Conservation (phyloP, 495 filamentous ascomycete genomes). For the Penicillium coffeae region DNA sequence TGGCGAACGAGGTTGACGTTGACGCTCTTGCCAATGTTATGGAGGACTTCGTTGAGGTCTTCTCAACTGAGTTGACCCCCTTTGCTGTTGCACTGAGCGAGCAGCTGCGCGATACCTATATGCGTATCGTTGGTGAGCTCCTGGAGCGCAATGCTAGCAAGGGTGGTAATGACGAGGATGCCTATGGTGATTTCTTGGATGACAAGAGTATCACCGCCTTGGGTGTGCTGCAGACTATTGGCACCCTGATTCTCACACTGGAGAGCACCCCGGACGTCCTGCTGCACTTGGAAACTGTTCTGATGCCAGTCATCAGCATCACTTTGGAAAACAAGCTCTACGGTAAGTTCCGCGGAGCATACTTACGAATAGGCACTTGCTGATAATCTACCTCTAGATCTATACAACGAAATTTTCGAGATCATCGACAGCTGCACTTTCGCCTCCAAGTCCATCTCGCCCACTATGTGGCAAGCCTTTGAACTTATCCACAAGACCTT, state of each 20-base stretch:
- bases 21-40: constrained; percentile 97
- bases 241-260: constrained; percentile 91
- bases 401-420: constrained; percentile 97
- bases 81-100: constrained; percentile 98
- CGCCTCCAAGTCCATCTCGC: constrained; percentile 88
- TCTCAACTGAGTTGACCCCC: constrained; percentile 89
- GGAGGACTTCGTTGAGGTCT: constrained; percentile 99
- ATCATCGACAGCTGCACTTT: constrained; percentile 99
- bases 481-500: constrained; percentile 95
- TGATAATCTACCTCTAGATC: constrained; percentile 46
- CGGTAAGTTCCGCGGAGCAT: constrained; percentile 35
- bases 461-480: constrained; percentile 97
- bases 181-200: constrained; percentile 86
- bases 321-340: constrained; percentile 97
- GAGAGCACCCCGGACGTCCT: constrained; percentile 96
- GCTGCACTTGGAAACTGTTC: constrained; percentile 84
- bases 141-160: constrained; percentile 74
- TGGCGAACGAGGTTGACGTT: constrained; percentile 93
- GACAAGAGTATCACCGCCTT: constrained; percentile 98
- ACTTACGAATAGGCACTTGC: neutral
- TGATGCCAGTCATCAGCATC: constrained; percentile 95
- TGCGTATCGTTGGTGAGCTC: constrained; percentile 88
- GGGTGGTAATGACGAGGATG: constrained; percentile 66
- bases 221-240: constrained; percentile 95
- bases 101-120: constrained; percentile 92